These are phyloP conservation scores for Mucor indicus DNA, from an alignment of 371 early-diverging fungal species.

Conservation along the genomic window DNA sequence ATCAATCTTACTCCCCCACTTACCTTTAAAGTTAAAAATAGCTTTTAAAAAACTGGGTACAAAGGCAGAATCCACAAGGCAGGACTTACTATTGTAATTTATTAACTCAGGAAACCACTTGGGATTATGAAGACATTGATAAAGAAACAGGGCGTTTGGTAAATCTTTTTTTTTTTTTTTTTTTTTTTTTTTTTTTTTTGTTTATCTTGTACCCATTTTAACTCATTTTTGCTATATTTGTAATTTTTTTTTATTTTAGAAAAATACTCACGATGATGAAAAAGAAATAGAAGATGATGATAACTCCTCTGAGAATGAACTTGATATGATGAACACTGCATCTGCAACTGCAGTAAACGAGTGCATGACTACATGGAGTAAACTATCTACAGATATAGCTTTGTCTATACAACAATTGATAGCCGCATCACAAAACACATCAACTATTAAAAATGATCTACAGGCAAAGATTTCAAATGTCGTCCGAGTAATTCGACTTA, in stretches of 20 bases:
- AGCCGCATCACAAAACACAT: constrained; percentile 54
- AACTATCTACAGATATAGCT: constrained; percentile 56
- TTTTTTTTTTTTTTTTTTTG: neutral
- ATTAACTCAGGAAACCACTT: constrained; percentile 78
- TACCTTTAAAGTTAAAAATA: no score
- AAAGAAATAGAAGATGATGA: constrained; percentile 1
- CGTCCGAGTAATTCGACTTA: constrained; percentile 74
- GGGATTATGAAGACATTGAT: constrained; percentile 52
- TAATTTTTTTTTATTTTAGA: no score
- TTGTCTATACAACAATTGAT: constrained; percentile 64
- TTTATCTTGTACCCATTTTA: neutral
- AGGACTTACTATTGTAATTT: constrained; percentile 76
- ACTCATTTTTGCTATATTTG: no score
- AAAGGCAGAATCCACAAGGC: constrained; percentile 60
- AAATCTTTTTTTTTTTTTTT: neutral
- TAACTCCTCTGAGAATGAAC: no score
- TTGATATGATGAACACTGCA: no score
- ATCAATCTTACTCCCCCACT: no score
- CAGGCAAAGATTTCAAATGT: constrained; percentile 34
- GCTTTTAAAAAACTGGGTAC: constrained; percentile 54
- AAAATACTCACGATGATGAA: constrained; percentile 3
- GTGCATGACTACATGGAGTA: constrained; percentile 24
- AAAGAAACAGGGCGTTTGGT: constrained; percentile 37
- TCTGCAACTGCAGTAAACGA: no score
- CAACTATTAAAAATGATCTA: constrained; percentile 16